Conservation (phyloP, 176 grass and related monocot genomes). For the Themeda triandra region DNA sequence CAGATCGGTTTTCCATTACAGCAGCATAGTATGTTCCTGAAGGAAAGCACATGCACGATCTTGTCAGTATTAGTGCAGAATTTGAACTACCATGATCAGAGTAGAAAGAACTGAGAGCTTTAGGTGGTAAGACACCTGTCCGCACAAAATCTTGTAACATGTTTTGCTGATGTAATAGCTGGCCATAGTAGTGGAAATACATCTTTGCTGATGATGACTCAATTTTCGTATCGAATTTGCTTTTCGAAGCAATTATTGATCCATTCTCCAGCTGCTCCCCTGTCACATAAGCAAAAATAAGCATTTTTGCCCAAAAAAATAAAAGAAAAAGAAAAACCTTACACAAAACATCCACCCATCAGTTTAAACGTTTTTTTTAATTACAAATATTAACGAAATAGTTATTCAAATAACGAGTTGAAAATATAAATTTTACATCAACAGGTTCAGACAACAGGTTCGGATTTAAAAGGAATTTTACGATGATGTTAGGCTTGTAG, state of each 20-base stretch:
- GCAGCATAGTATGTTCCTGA: constrained; percentile 98
- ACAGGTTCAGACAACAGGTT: not conserved
- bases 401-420: not conserved
- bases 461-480: not conserved
- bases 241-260: constrained; percentile 58
- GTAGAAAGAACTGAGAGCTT: constrained; percentile 17
- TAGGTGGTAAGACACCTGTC: constrained; percentile 54
- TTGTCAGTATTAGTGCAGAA: constrained; percentile 17
- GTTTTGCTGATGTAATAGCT: constrained; percentile 97
- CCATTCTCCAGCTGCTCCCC: constrained; percentile 78
- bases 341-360: not conserved
- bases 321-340: not conserved
- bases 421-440: not conserved
- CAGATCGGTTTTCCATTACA: constrained; percentile 85
- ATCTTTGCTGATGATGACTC: constrained; percentile 95
- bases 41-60: not conserved
- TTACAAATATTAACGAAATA: not conserved
- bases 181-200: constrained; percentile 99
- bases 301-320: not conserved
- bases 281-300: constrained; percentile 36
- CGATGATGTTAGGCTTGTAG: not conserved
- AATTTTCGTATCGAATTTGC: constrained; percentile 98
- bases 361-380: not conserved
- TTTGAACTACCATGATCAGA: not conserved
- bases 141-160: constrained; percentile 99